Base-by-base conservation (phyloP, 176 grass and related monocot species). In the Hyparrhenia diplandra region DNA sequence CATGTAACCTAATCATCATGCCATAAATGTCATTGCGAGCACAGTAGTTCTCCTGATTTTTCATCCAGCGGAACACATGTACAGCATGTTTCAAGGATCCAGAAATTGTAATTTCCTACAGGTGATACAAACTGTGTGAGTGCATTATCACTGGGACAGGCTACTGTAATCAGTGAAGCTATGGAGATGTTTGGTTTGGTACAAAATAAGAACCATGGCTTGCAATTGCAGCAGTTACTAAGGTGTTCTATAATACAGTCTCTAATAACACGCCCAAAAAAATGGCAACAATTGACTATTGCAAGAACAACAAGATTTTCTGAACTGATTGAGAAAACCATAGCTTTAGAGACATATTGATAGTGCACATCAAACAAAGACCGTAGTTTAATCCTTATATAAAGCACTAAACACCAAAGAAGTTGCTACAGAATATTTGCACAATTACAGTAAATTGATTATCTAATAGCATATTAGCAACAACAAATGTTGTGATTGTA, bases 1-100 rank as follows among this genome's bases (percentile, higher is more conserved):
- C 88, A 84, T 95, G 82, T 73, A 98, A 70, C 25, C 81, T 86
- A 86, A 98, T 93, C 88, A 98, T 87, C 88, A 95, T 91, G 63
- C 81, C 84, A 73, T 98, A 98, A 24, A 98, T 95, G 67, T 91
- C 86, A 66, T 82, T 93, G 46, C 76, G 81, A 67, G 95, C 88
- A 74, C 88, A 88, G 39, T 98, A 95, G 64, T 95, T 87, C 67
- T 81, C 87, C 66, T 98, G 95, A 87, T 88, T 98, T 78, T 95
- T 98, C 95, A 98, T 95, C 95, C 90, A 98, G 77, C 82, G 34
- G 52, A 98, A 98, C 49, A 98, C 95, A 66, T 95, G 84, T 52
- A 88, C 72, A 46, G 86, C 90, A 84, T 98, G 90, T 60, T 89
- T 76, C 76, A 93, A 80, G 13, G 92, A 92, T 79, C 92, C 92